Evolutionary conservation across 805 yeast genomes (phyloP), one percentile per base, ranked within the genome.

Genomic region (Wickerhamiella spandovensis): DNA sequence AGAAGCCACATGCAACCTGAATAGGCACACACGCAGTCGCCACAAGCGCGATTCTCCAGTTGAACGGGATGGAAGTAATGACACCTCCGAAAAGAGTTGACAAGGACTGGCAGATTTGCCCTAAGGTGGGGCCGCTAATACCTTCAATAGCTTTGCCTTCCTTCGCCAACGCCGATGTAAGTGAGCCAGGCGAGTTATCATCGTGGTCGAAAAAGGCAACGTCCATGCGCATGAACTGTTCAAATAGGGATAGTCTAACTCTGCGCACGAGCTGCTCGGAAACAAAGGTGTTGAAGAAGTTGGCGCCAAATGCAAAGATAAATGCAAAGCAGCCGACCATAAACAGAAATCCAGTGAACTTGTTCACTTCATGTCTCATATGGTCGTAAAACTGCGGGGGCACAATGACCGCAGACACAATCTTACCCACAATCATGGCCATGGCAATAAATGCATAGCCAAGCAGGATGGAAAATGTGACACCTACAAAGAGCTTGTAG

Each of bases 1-100:
- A 42, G 58, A 67, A 70, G 5, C 73, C 73, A 43, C 67, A 64
- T 7, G 67, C 69, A 54, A 69, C 59, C 20, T 69, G 54, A 23
- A 70, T 54, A 5, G 70, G 70, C 2, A 66, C 68, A 39, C 66
- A 60, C 2, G 72, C 67, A 15, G 64, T 56, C 28, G 69, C 67
- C 9, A 69, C 73, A 12, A 70, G 56, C 3, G 70, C 72, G 18
- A 69, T 57, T 28, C 69, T 56, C 72, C 72, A 70, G 38, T 62
- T 64, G 51, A 67, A 57, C 2, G 66, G 65, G 50, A 69, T 62
- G 15, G 70, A 68, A 13, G 70, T 57, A 37, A 66, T 64, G 20
- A 67, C 57, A 47, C 73, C 73, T 32, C 61, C 70, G 49, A 68
- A 52, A 7, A 69, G 55, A 9, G 70, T 68, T 8, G 68, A 64